Conservation (phyloP, 2,329 filamentous ascomycete species). For the Colletotrichum nymphaeae region DNA sequence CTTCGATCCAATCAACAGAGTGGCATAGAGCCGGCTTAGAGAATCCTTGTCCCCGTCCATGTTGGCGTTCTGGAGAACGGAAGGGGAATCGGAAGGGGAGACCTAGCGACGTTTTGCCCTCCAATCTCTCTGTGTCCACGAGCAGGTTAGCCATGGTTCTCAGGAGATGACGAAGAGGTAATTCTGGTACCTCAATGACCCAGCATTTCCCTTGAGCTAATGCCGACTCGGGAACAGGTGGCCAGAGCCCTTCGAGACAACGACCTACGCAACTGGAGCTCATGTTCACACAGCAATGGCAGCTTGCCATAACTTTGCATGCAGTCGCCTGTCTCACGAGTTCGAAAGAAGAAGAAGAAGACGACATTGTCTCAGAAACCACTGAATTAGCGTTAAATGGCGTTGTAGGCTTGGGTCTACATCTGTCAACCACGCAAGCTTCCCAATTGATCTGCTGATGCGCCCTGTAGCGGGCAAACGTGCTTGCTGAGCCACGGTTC, state of each 20-base stretch:
- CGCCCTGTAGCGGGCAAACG: constrained; percentile 1
- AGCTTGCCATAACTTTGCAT: neutral
- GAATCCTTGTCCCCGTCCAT: neutral
- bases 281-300: neutral
- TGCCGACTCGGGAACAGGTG: neutral
- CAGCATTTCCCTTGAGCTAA: neutral
- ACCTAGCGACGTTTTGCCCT: neutral
- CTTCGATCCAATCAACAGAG: constrained; percentile 16
- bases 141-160: neutral
- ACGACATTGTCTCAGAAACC: neutral
- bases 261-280: neutral
- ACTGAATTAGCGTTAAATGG: neutral
- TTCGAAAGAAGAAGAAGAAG: neutral
- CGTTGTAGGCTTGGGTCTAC: neutral
- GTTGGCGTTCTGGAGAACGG: constrained; percentile 7
- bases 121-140: neutral
- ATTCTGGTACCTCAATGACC: neutral
- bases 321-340: neutral
- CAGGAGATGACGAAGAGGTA: neutral
- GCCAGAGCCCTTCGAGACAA: neutral
- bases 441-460: neutral
- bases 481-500: neutral
- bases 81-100: constrained; percentile 1
- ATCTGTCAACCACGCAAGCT: neutral
- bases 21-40: neutral